Conservation (phyloP, 2,329 filamentous ascomycete genomes). For the Phyllosticta citriasiana region DNA sequence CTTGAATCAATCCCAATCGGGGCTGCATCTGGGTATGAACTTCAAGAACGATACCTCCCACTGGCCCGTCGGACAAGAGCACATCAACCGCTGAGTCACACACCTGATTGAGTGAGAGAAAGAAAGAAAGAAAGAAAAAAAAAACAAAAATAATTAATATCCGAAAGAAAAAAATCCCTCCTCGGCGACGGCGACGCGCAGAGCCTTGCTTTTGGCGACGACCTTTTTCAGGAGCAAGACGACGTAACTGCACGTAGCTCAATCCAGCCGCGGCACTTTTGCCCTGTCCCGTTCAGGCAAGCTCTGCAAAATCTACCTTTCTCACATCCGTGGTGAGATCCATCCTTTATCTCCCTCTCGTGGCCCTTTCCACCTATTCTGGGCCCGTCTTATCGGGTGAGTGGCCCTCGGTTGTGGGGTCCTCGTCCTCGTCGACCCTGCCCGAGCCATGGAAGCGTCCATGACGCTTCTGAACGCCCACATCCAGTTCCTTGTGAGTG, state of each 20-base stretch:
- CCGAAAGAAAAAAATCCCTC: not conserved
- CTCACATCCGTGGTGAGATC: not conserved
- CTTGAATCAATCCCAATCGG: not conserved
- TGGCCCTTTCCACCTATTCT: not conserved
- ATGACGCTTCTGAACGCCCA: conserved; percentile 38
- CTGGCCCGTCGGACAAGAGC: conserved; percentile 37
- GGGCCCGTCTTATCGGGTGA: not conserved
- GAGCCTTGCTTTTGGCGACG: conserved; percentile 7
- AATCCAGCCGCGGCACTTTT: conserved; percentile 2
- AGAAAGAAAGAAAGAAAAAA: no score
- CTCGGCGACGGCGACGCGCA: not conserved
- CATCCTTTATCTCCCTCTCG: not conserved
- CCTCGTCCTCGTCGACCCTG: not conserved
- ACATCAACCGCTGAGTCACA: conserved; percentile 31
- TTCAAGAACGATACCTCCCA: conserved; percentile 32
- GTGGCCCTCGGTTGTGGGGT: not conserved
- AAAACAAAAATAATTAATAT: not conserved
- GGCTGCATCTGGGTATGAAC: conserved; percentile 26
- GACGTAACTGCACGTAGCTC: not conserved
- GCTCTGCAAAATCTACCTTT: not conserved
- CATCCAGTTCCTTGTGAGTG: conserved; percentile 39
- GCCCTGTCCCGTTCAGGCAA: not conserved
- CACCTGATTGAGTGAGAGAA: not conserved
- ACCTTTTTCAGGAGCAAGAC: not conserved
- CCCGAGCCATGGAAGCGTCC: conserved; percentile 33